phyloP scores from a whole-genome alignment of 2,329 filamentous ascomycete genomes.

The Dryadomyces sulphureus region DNA sequence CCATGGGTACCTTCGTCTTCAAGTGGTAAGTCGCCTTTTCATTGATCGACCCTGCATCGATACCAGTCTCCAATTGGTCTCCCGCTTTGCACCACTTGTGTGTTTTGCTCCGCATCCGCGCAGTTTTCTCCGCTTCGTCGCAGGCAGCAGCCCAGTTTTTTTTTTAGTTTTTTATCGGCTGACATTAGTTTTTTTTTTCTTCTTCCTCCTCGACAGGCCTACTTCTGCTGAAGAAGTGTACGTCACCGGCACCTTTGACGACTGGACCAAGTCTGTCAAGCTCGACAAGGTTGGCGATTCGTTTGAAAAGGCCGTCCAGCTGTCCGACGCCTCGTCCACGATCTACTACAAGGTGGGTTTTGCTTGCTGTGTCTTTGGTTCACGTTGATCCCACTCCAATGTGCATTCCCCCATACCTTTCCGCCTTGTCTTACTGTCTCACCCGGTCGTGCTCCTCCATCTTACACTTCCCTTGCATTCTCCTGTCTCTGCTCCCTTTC shows the following conservation, averaged over 20 bases:
- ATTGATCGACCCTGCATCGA: background rate
- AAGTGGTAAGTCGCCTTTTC: conserved; percentile 41
- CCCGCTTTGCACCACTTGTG: background rate
- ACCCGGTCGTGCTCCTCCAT: no score
- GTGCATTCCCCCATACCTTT: no score
- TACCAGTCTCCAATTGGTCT: background rate
- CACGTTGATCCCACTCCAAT: no score
- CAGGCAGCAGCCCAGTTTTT: background rate
- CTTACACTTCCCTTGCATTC: no score
- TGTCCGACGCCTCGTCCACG: conserved; percentile 53
- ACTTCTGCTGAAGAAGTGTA: conserved; percentile 75
- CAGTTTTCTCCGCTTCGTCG: background rate
- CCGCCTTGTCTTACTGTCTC: no score
- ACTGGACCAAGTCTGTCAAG: conserved; percentile 78
- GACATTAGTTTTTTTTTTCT: background rate
- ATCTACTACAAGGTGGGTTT: conserved; percentile 77
- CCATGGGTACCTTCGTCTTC: conserved; percentile 57
- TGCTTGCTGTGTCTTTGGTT: no score
- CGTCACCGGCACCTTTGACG: conserved; percentile 80
- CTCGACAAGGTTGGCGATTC: conserved; percentile 59
- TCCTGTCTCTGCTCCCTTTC: no score
- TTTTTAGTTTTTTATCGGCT: background rate
- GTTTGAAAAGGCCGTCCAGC: conserved; percentile 69
- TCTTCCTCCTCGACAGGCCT: conserved; percentile 41
- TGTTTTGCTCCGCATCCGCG: background rate